These are phyloP conservation scores for Pichia kudriavzevii DNA, from an alignment of 1,139 yeast genomes.

Conservation along the genomic window DNA sequence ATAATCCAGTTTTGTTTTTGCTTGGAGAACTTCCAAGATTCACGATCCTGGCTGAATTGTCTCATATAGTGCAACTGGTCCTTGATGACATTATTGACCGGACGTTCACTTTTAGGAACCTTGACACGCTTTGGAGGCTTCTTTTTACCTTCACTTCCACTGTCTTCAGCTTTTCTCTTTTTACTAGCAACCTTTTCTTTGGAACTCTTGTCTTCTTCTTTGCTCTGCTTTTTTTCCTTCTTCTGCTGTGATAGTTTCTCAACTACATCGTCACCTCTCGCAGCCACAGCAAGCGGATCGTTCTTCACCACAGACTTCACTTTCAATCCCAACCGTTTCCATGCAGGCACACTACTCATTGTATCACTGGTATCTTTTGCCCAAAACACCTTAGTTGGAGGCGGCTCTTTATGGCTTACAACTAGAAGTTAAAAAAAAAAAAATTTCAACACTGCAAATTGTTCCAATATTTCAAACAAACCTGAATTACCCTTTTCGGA, in stretches of 20 bases:
- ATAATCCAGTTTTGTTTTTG: conserved; percentile 92
- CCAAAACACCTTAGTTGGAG: no score
- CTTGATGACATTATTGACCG: conserved; percentile 64
- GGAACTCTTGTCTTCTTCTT: conserved; percentile 32
- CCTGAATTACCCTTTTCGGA: no score
- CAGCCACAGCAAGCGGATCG: conserved; percentile 36
- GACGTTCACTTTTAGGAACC: conserved; percentile 65
- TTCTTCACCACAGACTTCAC: conserved; percentile 38
- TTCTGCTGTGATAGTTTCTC: conserved; percentile 19
- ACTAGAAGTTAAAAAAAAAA: no score
- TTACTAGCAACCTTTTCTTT: conserved; percentile 10
- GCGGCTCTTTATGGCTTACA: no score
- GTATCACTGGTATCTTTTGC: no score
- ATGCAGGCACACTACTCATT: no score
- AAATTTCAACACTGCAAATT: no score
- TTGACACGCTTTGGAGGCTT: conserved; percentile 71
- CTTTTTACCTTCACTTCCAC: conserved; percentile 29
- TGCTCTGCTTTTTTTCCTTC: conserved; percentile 37
- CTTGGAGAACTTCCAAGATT: conserved; percentile 84
- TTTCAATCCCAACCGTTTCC: conserved; percentile 79
- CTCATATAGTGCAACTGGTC: conserved; percentile 75
- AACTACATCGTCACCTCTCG: conserved; percentile 5
- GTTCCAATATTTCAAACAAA: no score
- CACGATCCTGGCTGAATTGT: conserved; percentile 53
- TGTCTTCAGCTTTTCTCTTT: conserved; percentile 32